Percentiles rank a stretch among this genome's conserved stretches.
These are phyloP conservation scores for Colletotrichum sidae DNA, from an alignment of 2,329 filamentous ascomycete species.

Conservation along the genomic window DNA sequence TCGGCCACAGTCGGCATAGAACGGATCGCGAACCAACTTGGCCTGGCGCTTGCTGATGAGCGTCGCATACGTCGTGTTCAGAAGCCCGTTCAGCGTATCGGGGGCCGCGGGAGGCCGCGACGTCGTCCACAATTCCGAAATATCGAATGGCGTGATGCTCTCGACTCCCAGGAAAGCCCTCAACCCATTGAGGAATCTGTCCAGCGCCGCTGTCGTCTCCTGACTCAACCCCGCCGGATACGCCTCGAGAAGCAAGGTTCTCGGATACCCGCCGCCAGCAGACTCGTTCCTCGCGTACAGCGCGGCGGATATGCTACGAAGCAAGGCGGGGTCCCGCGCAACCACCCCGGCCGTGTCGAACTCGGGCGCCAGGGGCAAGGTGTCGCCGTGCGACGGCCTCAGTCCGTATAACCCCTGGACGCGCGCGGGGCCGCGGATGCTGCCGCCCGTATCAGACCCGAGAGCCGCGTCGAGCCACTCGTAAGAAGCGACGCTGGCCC, in stretches of 20 bases:
- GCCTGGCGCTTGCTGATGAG: conserved; percentile 51
- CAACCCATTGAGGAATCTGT: conserved; percentile 43
- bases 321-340: conserved; percentile 47
- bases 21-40: conserved; percentile 48
- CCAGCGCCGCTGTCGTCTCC: conserved; percentile 24
- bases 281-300: neutral
- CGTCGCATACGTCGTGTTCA: conserved; percentile 48
- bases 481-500: conserved; percentile 38
- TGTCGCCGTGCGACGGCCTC: conserved; percentile 48
- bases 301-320: conserved; percentile 36
- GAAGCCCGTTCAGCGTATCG: conserved; percentile 34
- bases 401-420: conserved; percentile 57
- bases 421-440: conserved; percentile 55
- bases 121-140: conserved; percentile 42
- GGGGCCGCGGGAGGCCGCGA: neutral
- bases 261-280: neutral
- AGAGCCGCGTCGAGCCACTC: conserved; percentile 41
- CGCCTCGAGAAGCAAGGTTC: neutral
- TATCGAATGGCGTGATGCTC: conserved; percentile 35
- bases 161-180: conserved; percentile 42
- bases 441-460: conserved; percentile 48
- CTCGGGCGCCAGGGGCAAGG: conserved; percentile 51
- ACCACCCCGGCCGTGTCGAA: conserved; percentile 39
- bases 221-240: neutral
- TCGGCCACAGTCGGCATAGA: conserved; percentile 50